Evolutionary conservation across 2,329 filamentous ascomycete species (phyloP), one percentile per base, ranked within the genome.

Genomic region (Neopestalotiopsis sp.): DNA sequence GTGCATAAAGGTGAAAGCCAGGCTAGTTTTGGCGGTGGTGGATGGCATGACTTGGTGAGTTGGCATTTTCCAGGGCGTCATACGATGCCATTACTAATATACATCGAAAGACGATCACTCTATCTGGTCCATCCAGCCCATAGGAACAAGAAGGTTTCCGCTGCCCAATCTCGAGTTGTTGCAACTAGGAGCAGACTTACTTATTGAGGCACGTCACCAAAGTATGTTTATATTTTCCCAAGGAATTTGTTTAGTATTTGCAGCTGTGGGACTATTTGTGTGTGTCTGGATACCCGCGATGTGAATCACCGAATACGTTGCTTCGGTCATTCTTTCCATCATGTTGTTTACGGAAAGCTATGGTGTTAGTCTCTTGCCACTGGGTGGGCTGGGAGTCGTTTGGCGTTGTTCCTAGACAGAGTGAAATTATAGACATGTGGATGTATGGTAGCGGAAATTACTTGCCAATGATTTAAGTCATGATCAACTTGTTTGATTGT

Each of bases 41-140:
- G 89, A 20, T 97, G 94, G 94, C 86, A 89, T 73, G 91, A 96
- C 78, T 90, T 97, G 93, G 92, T 94, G 78, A 79, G 85, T 69
- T 67, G 61, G 30, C n/a, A 24, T 62, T 63, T 67, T 17, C 7
- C 32, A 9, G 14, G 14, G 24, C 32, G 24, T 28, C 17, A 10
- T 32, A 45, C 52, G 13, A 28, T 13, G 45, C 10, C 20, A 20
- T 32, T 10, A 20, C 13, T 65, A 12, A 49, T 40, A 52, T 12
- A 32, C 40, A 49, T 24, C 10, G 4, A 38, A 38, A 67, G 65
- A 67, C 52, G 20, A 59, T 67, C 56, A 56, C 42, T 9, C 20
- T 67, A 34, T 56, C 52, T 20, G 65, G 65, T 28, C 65, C 65
- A 17, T 4, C 30, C 10, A 34, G 59, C 12, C 49, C 63, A 14